Conservation (phyloP, 73 alveolate genomes). For the Paramecium biaurelia region DNA sequence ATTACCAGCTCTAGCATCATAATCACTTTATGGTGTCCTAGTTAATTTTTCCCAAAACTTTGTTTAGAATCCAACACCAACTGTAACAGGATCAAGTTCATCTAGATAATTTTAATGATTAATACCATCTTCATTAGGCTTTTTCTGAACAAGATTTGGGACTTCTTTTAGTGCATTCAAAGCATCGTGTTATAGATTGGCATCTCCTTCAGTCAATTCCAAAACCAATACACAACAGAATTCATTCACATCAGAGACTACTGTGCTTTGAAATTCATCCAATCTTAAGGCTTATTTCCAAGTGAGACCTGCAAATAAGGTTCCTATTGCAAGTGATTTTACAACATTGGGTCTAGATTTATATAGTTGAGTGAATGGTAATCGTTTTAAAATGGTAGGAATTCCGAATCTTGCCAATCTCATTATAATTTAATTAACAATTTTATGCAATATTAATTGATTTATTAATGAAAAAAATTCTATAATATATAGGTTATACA, state of each 20-base stretch:
- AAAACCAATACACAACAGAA: conserved; percentile 21
- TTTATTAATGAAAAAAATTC: neutral
- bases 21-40: neutral
- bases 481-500: no score
- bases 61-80: conserved; percentile 42
- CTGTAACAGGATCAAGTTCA: conserved; percentile 1
- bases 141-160: neutral
- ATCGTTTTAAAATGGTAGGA: neutral
- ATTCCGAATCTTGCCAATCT: conserved; percentile 37
- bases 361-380: neutral
- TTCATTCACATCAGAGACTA: neutral
- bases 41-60: conserved; percentile 36
- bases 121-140: neutral
- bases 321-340: neutral
- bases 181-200: neutral
- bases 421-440: conserved; percentile 21
- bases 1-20: conserved; percentile 9
- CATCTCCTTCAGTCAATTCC: neutral
- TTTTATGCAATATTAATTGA: neutral
- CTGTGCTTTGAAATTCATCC: conserved; percentile 27
- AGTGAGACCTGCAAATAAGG: neutral
- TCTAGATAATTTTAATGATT: neutral
- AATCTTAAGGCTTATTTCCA: neutral
- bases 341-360: neutral
- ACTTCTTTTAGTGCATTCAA: neutral